phyloP scores from a whole-genome alignment of 345 rosid species.

The Eucalyptus erythrocorys region DNA sequence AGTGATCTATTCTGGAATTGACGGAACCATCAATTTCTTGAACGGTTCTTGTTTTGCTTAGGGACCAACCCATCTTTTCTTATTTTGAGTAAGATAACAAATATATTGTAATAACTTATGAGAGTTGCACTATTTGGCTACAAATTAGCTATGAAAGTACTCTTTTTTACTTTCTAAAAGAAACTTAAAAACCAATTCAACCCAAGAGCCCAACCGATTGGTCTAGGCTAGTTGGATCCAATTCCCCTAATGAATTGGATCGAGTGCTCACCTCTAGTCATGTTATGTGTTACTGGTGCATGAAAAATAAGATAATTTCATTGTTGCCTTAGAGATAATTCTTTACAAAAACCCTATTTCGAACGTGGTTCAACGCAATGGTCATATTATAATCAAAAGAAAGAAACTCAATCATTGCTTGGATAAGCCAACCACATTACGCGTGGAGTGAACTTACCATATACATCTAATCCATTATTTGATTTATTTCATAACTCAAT shows the following conservation, averaged over 20 bases:
- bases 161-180: not conserved
- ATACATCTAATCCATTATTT: not conserved
- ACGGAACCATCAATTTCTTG: rapidly evolving
- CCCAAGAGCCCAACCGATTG: rapidly evolving
- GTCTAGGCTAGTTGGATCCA: not conserved
- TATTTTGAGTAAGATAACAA: not conserved
- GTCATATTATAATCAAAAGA: no score
- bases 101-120: not conserved
- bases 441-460: not conserved
- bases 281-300: not conserved
- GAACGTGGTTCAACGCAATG: rapidly evolving
- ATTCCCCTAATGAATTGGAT: rapidly evolving
- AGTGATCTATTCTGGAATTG: not conserved
- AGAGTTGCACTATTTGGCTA: not conserved
- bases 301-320: not conserved
- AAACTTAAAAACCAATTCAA: not conserved
- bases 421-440: not conserved
- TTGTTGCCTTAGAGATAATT: not conserved
- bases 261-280: not conserved
- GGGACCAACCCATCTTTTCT: not conserved
- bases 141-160: not conserved
- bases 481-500: not conserved
- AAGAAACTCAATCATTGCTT: not conserved
- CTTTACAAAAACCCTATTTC: not conserved
- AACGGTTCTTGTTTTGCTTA: rapidly evolving